Percentiles rank a stretch among this genome's conserved stretches.
Evolutionary conservation across 164 flowering plant genomes (phyloP).

Genomic region (Hamamelis virginiana): DNA sequence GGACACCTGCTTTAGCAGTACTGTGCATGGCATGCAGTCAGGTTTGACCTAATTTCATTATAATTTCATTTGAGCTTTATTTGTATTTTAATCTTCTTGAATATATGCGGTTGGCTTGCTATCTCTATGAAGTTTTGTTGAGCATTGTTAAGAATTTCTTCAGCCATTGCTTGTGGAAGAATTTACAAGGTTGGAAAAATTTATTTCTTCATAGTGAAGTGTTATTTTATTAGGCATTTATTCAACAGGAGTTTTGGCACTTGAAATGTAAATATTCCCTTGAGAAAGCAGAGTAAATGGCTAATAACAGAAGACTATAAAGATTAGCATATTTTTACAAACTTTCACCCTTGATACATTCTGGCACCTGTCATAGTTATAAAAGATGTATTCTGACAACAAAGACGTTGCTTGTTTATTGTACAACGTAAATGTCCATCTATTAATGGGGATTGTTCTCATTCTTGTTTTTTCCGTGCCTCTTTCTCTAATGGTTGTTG

Average conservation of each 20-base stretch:
- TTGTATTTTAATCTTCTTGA: not conserved
- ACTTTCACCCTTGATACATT: not conserved
- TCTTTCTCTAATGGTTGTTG: too few species aligned
- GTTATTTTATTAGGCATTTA: not conserved
- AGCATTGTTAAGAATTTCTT: not conserved
- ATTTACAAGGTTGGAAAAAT: too few species aligned
- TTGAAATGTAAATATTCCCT: not conserved
- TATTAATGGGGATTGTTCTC: too few species aligned
- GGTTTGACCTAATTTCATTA: constrained; percentile 37
- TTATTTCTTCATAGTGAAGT: not conserved
- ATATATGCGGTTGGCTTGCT: not conserved
- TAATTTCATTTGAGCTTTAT: not conserved
- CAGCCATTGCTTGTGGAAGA: too few species aligned
- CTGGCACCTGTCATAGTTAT: too few species aligned
- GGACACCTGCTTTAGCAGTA: constrained; percentile 88
- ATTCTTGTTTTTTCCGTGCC: too few species aligned
- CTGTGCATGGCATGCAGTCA: constrained; percentile 99
- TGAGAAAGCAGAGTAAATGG: not conserved
- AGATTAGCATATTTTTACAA: not conserved
- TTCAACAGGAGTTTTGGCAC: not conserved
- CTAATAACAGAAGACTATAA: not conserved
- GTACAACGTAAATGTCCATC: too few species aligned
- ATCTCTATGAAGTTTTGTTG: not conserved
- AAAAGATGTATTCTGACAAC: too few species aligned
- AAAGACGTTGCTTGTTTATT: too few species aligned